These are phyloP conservation scores for Fraxinus cuspidata DNA, from an alignment of 257 asterid species.

Conservation along the genomic window DNA sequence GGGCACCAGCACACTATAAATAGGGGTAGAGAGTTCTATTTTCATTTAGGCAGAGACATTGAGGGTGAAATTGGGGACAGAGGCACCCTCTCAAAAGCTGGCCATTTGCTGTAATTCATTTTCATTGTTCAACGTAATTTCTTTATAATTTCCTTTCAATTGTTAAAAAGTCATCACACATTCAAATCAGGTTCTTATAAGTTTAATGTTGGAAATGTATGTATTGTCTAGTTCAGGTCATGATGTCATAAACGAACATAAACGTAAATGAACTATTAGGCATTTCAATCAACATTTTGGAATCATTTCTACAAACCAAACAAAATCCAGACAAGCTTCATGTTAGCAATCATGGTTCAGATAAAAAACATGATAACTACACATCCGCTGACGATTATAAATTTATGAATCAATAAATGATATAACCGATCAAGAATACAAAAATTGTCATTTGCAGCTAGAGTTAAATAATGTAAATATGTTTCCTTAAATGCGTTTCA, in stretches of 20 bases:
- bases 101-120: no score
- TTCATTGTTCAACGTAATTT: no score
- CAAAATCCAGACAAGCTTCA: neutral
- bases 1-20: no score
- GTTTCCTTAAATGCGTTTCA: neutral
- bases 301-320: neutral
- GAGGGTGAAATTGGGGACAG: no score
- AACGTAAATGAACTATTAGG: neutral
- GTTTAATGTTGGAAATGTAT: neutral
- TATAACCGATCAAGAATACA: neutral
- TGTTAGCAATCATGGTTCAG: neutral
- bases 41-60: no score
- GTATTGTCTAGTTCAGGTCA: neutral
- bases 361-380: neutral
- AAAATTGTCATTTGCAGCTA: neutral
- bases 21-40: no score
- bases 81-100: no score
- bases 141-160: no score
- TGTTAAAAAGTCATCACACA: no score
- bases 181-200: no score
- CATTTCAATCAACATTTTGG: neutral
- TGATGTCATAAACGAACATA: neutral
- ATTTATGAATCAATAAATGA: neutral
- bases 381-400: neutral
- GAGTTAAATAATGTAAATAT: neutral